Base-by-base conservation (phyloP, 495 filamentous ascomycete species). In the Recurvomyces mirabilis region DNA sequence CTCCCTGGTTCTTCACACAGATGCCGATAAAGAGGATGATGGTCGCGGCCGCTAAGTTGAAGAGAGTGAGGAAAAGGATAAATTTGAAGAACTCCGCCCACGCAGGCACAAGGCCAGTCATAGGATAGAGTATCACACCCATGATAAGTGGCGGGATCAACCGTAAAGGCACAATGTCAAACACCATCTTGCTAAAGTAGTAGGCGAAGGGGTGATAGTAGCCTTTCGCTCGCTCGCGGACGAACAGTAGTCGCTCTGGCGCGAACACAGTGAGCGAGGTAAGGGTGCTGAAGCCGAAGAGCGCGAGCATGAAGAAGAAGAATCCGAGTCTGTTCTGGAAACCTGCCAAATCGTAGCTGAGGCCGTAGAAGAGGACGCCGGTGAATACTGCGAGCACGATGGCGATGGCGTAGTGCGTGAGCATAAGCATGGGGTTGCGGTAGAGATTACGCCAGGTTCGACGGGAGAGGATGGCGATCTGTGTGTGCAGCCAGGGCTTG, bases 161-260 rank as follows among this genome's bases (percentile, higher is more conserved):
- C 14, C 91, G 75, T 28, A 99, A 70, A 1, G 91, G 91, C 12
- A 99, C 78, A 42, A 96, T 89, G 54, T 99, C 91, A 60, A 96
- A 95, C 13, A 94, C 63, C 18, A 95, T 82, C 66, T 96, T 96
- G 51, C 88, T 80, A 0, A 82, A 68, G 57, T 95, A 99, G 63
- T 99, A 99, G n/a, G 89, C 89, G 52, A 94, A 67, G 5, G 91
- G 91, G n/a, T 82, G 73, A 59, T 99, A 99, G 62, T 99, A 99
- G 2, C 91, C 87, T 60, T 99, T 99, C 13, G 91, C 91, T 42
- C 91, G 70, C 67, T 99, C 91, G 23, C 93, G 78, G 7, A 94
- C 81, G 60, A 96, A 99, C 17, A 96, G 64, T 11, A 95, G 78
- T 38, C 91, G 75, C 61, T 99, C 91, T 1, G 84, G 74, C 4